Conservation (phyloP, 495 filamentous ascomycete species). For the Hypoxylon trugodes region DNA sequence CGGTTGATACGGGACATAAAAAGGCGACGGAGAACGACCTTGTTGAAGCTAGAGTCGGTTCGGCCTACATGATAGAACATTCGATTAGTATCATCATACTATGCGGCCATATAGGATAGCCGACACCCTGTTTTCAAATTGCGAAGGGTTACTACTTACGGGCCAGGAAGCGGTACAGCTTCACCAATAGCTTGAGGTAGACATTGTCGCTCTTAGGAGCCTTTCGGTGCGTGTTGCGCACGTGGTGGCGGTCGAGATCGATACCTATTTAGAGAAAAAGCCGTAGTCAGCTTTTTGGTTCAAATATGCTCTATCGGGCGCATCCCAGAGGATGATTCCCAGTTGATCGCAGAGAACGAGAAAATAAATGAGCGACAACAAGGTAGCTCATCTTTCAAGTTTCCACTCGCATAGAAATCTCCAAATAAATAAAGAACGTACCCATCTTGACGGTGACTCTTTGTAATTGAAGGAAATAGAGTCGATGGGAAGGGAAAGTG, state of each 20-base stretch:
- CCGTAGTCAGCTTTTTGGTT: conserved; percentile 62
- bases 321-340: conserved; percentile 44
- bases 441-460: conserved; percentile 60
- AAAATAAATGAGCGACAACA: conserved; percentile 19
- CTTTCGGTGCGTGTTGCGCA: conserved; percentile 86
- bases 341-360: conserved; percentile 49
- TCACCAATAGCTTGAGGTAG: conserved; percentile 96
- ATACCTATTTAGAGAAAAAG: conserved; percentile 63
- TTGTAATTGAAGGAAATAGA: conserved; percentile 48
- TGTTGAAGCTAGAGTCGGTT: conserved; percentile 97
- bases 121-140: neutral
- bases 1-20: conserved; percentile 98
- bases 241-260: conserved; percentile 83
- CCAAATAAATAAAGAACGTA: conserved; percentile 51
- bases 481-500: conserved; percentile 49
- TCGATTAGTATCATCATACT: neutral
- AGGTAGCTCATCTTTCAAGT: conserved; percentile 25
- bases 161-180: conserved; percentile 98
- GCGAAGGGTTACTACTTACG: conserved; percentile 70
- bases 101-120: neutral
- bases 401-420: conserved; percentile 58
- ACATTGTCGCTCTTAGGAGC: conserved; percentile 98
- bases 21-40: conserved; percentile 92
- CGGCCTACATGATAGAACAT: conserved; percentile 66
- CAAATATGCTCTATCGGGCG: conserved; percentile 43